Conservation (phyloP, 2,329 filamentous ascomycete genomes). For the Fusarium chuoi region DNA sequence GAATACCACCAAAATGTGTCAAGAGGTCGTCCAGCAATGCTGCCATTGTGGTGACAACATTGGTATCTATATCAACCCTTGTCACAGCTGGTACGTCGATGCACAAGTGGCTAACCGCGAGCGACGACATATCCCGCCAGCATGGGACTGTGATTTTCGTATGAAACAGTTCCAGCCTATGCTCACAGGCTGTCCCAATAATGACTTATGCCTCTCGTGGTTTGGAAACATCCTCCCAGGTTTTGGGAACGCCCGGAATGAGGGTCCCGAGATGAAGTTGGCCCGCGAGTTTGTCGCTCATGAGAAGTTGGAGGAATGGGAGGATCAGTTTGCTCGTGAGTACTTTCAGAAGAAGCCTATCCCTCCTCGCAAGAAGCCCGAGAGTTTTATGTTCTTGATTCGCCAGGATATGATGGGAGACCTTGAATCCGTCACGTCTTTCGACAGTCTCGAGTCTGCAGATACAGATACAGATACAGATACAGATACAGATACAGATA, state of each 20-base stretch:
- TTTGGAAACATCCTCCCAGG: neutral
- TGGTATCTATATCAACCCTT: neutral
- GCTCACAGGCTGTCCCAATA: slow-evolving; percentile 23
- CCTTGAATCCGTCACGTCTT: neutral
- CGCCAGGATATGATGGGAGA: neutral
- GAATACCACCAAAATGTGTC: slow-evolving; percentile 7
- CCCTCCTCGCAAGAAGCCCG: neutral
- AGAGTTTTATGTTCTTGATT: neutral
- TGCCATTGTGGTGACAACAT: slow-evolving; percentile 26
- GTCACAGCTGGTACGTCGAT: neutral
- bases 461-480: neutral
- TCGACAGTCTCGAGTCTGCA: neutral
- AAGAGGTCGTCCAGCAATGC: slow-evolving; percentile 3
- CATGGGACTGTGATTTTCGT: neutral
- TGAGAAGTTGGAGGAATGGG: slow-evolving; percentile 4
- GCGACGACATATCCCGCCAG: neutral
- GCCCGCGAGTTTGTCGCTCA: neutral
- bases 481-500: no score
- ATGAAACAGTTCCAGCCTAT: neutral
- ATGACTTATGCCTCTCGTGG: slow-evolving; percentile 25
- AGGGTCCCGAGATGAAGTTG: neutral
- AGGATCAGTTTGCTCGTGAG: slow-evolving; percentile 16
- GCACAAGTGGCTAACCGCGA: neutral
- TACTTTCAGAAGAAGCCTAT: slow-evolving; percentile 1
- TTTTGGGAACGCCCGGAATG: neutral